These are phyloP conservation scores for Cenchrus purpureus DNA, from an alignment of 176 grass and related monocot genomes.

Conservation along the genomic window DNA sequence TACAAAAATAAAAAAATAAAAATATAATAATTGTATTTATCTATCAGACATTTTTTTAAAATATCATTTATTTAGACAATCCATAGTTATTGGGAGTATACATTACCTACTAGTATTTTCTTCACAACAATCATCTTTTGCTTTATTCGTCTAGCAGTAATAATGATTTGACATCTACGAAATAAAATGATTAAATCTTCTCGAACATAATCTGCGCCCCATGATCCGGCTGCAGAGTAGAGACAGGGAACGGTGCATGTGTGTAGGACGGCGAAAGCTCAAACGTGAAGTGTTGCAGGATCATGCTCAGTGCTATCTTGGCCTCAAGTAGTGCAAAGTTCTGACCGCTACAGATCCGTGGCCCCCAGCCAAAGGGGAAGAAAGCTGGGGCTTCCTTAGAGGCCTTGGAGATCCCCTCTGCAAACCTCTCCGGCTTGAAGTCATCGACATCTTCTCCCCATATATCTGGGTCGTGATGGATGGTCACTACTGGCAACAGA, in stretches of 20 bases:
- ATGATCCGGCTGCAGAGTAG: constrained; percentile 44
- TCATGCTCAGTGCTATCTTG: constrained; percentile 50
- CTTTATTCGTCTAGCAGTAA: neutral
- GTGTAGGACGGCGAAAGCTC: constrained; percentile 49
- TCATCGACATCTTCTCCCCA: constrained; percentile 58
- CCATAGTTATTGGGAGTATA: neutral
- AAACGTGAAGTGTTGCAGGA: constrained; percentile 51
- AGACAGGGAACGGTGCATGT: constrained; percentile 37
- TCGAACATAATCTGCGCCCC: constrained; percentile 45
- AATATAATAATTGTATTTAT: too few species aligned
- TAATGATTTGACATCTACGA: neutral
- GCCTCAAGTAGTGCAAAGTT: constrained; percentile 57
- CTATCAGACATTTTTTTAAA: too few species aligned
- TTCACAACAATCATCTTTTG: neutral
- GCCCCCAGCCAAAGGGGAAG: constrained; percentile 56
- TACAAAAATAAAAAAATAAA: too few species aligned
- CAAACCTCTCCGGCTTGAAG: constrained; percentile 63
- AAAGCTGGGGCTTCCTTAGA: constrained; percentile 33
- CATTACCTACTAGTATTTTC: neutral
- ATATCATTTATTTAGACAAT: too few species aligned
- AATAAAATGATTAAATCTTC: neutral
- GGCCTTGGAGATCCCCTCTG: constrained; percentile 43
- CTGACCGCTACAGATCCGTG: constrained; percentile 49
- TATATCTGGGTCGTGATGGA: constrained; percentile 39
- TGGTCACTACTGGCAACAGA: neutral